phyloP scores from a whole-genome alignment of 1,139 yeast species.

The Hansenula sp. region DNA sequence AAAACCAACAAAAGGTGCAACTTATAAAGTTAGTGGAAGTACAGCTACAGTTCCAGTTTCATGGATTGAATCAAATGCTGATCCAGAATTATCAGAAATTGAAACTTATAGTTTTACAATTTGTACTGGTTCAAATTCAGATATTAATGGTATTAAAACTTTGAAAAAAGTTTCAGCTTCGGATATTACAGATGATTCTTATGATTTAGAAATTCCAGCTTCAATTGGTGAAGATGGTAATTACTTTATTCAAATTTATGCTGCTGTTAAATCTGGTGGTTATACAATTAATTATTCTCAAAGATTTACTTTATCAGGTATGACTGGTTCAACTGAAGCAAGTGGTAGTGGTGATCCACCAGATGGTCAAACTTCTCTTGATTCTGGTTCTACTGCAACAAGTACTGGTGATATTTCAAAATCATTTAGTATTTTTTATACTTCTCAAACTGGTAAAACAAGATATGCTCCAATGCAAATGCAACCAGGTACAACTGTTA shows the following conservation, averaged over 20 bases:
- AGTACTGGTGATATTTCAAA: slow-evolving; percentile 11
- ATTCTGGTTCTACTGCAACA: slow-evolving; percentile 22
- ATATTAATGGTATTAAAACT: slow-evolving; percentile 40
- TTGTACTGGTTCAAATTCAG: slow-evolving; percentile 61
- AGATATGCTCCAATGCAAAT: slow-evolving; percentile 89
- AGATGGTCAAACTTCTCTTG: slow-evolving; percentile 29
- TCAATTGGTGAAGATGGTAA: slow-evolving; percentile 54
- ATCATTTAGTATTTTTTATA: slow-evolving; percentile 51
- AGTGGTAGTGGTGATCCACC: slow-evolving; percentile 44
- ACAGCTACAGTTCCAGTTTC: slow-evolving; percentile 41
- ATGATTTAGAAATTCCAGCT: slow-evolving; percentile 30
- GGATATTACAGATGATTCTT: slow-evolving; percentile 27
- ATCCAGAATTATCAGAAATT: slow-evolving; percentile 43
- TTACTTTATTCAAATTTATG: slow-evolving; percentile 65
- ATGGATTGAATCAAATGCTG: slow-evolving; percentile 58
- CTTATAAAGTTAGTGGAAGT: slow-evolving; percentile 46
- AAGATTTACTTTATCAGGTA: slow-evolving; percentile 61
- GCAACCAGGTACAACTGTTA: slow-evolving; percentile 71
- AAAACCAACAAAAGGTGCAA: slow-evolving; percentile 43
- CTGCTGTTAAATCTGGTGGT: slow-evolving; percentile 35
- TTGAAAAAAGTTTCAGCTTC: slow-evolving; percentile 26
- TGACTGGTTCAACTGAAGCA: slow-evolving; percentile 55
- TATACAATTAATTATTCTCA: slow-evolving; percentile 63
- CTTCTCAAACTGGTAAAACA: slow-evolving; percentile 67
- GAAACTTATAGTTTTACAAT: slow-evolving; percentile 47